These are phyloP conservation scores for Rachicladosporium sp. DNA, from an alignment of 2,329 filamentous ascomycete species.

Conservation along the genomic window DNA sequence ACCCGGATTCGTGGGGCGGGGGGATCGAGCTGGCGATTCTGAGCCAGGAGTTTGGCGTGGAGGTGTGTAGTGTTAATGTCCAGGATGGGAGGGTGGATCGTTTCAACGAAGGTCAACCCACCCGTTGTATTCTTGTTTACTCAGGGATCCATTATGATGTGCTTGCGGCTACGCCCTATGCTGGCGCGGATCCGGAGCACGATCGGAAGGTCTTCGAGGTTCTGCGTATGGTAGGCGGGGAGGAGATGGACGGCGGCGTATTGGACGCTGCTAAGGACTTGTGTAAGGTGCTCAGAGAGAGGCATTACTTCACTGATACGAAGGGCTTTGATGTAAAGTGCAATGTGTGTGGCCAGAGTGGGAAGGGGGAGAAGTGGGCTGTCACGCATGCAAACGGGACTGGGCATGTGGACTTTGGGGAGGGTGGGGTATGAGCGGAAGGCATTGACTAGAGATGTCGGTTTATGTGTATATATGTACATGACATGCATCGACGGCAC, in stretches of 20 bases:
- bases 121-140: conserved; percentile 72
- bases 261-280: conserved; percentile 45
- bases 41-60: conserved; percentile 70
- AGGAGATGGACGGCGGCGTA: conserved; percentile 38
- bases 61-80: conserved; percentile 78
- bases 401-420: conserved; percentile 45
- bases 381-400: conserved; percentile 50
- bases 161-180: conserved; percentile 59
- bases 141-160: conserved; percentile 91
- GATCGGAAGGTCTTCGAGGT: conserved; percentile 66
- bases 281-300: conserved; percentile 49
- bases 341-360: conserved; percentile 57
- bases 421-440: conserved; percentile 20
- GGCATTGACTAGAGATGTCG: no score
- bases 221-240: conserved; percentile 16
- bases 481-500: no score
- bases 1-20: conserved; percentile 76
- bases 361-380: conserved; percentile 53
- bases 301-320: conserved; percentile 82
- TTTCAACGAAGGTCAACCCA: conserved; percentile 62
- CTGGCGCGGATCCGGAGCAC: conserved; percentile 54
- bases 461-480: no score
- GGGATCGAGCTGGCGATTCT: conserved; percentile 81
- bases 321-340: conserved; percentile 67
- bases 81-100: conserved; percentile 53